phyloP scores from a whole-genome alignment of 768 basidiomycete species.

The Leccinum aurantiacum region DNA sequence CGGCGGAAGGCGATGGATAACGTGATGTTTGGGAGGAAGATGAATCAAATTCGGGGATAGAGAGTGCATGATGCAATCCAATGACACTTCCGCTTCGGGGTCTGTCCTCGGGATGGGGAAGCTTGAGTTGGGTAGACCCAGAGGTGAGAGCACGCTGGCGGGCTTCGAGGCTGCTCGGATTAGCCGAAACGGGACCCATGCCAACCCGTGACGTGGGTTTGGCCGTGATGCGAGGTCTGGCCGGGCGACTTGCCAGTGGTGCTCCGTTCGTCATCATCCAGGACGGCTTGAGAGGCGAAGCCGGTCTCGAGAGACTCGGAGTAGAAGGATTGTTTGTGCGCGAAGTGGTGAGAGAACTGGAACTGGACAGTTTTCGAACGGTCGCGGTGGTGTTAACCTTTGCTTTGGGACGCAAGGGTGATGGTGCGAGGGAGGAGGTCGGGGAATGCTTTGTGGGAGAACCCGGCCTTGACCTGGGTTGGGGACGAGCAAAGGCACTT shows the following conservation, averaged over 20 bases:
- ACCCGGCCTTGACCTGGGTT: conserved; percentile 42
- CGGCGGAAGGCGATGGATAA: conserved; percentile 18
- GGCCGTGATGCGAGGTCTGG: conserved; percentile 26
- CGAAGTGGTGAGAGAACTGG: conserved; percentile 18
- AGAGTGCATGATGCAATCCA: conserved; percentile 26
- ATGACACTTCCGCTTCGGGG: conserved; percentile 32
- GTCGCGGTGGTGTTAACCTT: conserved; percentile 61
- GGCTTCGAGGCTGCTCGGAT: conserved; percentile 19
- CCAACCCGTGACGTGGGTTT: conserved; percentile 33
- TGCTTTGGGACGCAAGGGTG: conserved; percentile 49
- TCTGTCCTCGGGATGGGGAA: conserved; percentile 34
- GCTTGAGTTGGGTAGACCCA: conserved; percentile 23
- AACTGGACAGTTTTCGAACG: conserved; percentile 27
- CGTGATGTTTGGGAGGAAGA: conserved; percentile 16
- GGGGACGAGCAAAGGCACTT: conserved; percentile 32
- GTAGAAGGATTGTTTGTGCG: conserved; percentile 33
- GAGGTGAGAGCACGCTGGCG: conserved; percentile 34
- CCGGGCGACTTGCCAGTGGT: conserved; percentile 22
- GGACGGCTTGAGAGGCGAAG: conserved; percentile 39
- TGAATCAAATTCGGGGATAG: conserved; percentile 22
- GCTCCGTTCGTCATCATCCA: conserved; percentile 35
- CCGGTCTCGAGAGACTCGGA: conserved; percentile 43
- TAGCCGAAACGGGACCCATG: conserved; percentile 8
- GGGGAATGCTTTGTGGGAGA: conserved; percentile 47
- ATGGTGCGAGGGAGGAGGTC: conserved; percentile 27